Percentiles rank a stretch among this genome's conserved stretches.
These are phyloP conservation scores for Cytospora piceicola DNA, from an alignment of 2,329 filamentous ascomycete genomes.

Conservation along the genomic window DNA sequence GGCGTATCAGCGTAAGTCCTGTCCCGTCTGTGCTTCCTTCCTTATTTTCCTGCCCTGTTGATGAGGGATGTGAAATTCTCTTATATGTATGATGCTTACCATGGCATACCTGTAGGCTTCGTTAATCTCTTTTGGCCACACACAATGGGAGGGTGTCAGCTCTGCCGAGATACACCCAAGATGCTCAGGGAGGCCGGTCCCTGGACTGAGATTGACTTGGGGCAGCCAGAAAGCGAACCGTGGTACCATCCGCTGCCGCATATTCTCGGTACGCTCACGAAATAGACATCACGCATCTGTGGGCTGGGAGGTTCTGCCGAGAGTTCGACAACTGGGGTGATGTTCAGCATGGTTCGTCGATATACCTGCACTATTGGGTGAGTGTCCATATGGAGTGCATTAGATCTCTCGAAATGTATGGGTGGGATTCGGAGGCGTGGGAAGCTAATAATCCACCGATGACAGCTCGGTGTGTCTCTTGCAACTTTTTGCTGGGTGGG, in stretches of 20 bases:
- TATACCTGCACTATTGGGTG: not conserved
- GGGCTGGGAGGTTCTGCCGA: not conserved
- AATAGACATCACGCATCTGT: conserved; percentile 41
- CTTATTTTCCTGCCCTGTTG: not conserved
- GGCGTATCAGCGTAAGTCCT: conserved; percentile 47
- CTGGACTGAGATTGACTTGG: conserved; percentile 56
- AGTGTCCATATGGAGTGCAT: not conserved
- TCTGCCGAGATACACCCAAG: conserved; percentile 53
- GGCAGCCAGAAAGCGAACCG: conserved; percentile 44
- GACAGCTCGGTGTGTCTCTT: not conserved
- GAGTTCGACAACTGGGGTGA: not conserved
- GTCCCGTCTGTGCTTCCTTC: not conserved
- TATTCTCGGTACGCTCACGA: conserved; percentile 56
- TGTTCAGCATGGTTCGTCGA: not conserved
- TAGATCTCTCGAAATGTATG: not conserved
- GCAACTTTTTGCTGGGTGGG: not conserved
- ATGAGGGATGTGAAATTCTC: not conserved
- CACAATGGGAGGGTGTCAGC: conserved; percentile 55
- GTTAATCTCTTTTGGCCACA: conserved; percentile 58
- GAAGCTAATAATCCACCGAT: not conserved
- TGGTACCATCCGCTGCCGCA: conserved; percentile 53
- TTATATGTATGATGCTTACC: not conserved
- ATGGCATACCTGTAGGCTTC: conserved; percentile 44
- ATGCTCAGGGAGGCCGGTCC: conserved; percentile 53
- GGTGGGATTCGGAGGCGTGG: not conserved